These are phyloP conservation scores for Euphorbia pulcherrima DNA, from an alignment of 345 rosid genomes.

Conservation along the genomic window DNA sequence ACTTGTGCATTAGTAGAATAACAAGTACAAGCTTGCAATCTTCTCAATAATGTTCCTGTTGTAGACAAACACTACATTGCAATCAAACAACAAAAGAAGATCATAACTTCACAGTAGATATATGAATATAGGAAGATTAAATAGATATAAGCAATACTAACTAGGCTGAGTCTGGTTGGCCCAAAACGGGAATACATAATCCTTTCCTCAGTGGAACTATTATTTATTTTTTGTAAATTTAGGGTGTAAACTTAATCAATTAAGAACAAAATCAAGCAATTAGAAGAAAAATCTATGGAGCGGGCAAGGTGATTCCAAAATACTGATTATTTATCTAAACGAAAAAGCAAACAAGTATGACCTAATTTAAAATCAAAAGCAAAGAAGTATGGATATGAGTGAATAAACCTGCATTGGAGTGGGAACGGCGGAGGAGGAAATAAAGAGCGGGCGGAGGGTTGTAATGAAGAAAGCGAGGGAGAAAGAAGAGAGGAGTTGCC, in stretches of 20 bases:
- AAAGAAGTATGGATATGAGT: not conserved
- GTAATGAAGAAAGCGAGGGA: not conserved
- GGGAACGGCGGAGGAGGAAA: not conserved
- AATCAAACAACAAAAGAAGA: not conserved
- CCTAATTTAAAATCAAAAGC: not conserved
- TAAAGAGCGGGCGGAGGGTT: not conserved
- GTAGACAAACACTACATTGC: not conserved
- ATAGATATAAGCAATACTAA: not conserved
- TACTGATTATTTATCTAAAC: not conserved
- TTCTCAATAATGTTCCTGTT: conserved; percentile 19
- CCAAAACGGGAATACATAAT: not conserved
- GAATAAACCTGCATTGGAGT: not conserved
- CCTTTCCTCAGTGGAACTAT: no score
- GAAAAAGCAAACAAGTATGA: not conserved
- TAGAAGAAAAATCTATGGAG: not conserved
- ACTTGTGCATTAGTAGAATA: conserved; percentile 32
- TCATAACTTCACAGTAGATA: not conserved
- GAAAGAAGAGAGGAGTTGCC: not conserved
- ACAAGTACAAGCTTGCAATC: conserved; percentile 15
- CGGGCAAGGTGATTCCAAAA: not conserved
- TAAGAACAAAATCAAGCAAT: not conserved
- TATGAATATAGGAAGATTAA: not conserved
- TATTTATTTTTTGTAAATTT: not conserved
- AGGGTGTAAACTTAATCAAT: not conserved
- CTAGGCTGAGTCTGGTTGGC: not conserved